Evolutionary conservation across 2,329 filamentous ascomycete species (phyloP).

Genomic region (Xylariales sp.): DNA sequence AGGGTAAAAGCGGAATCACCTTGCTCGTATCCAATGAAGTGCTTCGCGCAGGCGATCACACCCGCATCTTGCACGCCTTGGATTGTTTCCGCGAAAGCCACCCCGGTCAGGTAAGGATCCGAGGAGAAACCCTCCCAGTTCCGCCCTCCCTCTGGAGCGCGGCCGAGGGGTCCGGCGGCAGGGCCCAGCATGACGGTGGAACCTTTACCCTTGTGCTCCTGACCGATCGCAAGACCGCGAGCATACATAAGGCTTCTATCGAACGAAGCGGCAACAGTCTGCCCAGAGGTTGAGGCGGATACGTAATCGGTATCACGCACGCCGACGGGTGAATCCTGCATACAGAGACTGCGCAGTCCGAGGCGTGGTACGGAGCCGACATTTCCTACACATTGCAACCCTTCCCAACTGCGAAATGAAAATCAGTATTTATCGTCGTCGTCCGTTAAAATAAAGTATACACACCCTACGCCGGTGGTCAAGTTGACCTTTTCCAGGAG

Average conservation of each 20-base stretch:
- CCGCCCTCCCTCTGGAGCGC: conserved; percentile 56
- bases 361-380: conserved; percentile 31
- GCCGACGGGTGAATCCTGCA: conserved; percentile 27
- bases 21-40: conserved; percentile 67
- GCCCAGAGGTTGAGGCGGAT: conserved; percentile 43
- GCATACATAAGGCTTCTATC: conserved; percentile 65
- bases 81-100: conserved; percentile 67
- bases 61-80: conserved; percentile 74
- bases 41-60: conserved; percentile 73
- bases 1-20: too few relatives aligned
- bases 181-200: conserved; percentile 76
- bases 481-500: conserved; percentile 41
- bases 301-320: conserved; percentile 31
- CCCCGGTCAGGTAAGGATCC: conserved; percentile 70
- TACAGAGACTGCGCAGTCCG: conserved; percentile 34
- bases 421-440: too few relatives aligned
- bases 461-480: conserved; percentile 46
- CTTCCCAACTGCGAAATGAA: conserved; percentile 20
- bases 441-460: too few relatives aligned
- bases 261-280: conserved; percentile 57
- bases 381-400: conserved; percentile 38
- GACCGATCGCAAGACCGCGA: conserved; percentile 69
- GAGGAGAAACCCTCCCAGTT: conserved; percentile 66
- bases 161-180: conserved; percentile 63
- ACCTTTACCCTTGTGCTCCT: conserved; percentile 72